These are phyloP conservation scores for Limnanthes douglasii DNA, from an alignment of 345 rosid genomes.

Conservation along the genomic window DNA sequence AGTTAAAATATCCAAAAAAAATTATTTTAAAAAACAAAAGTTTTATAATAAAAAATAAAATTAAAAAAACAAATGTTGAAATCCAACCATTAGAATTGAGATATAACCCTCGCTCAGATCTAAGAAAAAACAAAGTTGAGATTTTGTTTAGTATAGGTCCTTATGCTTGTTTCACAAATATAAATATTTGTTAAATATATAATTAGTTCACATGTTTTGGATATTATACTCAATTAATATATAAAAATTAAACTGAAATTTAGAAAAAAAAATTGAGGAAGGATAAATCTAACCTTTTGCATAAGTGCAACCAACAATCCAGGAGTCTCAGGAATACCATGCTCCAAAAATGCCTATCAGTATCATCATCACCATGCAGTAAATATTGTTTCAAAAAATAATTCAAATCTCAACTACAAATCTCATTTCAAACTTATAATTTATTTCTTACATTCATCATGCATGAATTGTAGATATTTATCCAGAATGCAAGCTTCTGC, in stretches of 20 bases:
- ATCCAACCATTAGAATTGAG: too few species aligned
- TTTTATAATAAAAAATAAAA: too few species aligned
- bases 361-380: conserved; percentile 1
- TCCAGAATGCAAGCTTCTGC: conserved; percentile 96
- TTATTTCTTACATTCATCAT: conserved; percentile 55
- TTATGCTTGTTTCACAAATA: too few species aligned
- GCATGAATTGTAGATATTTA: conserved; percentile 77
- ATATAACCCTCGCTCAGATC: too few species aligned
- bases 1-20: too few species aligned
- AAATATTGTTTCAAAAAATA: neutral
- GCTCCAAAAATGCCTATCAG: conserved; percentile 62
- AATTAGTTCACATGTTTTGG: neutral
- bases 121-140: too few species aligned
- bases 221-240: neutral
- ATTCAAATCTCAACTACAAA: neutral
- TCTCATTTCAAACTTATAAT: neutral
- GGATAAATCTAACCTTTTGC: conserved; percentile 50
- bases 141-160: too few species aligned
- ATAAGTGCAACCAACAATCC: conserved; percentile 69
- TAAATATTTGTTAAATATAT: neutral
- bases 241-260: neutral
- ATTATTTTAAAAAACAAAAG: too few species aligned
- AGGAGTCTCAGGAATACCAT: conserved; percentile 63
- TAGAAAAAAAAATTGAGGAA: neutral
- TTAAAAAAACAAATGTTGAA: too few species aligned